Conservation (phyloP, 2,329 filamentous ascomycete genomes). For the Pseudodiploospora longispora region DNA sequence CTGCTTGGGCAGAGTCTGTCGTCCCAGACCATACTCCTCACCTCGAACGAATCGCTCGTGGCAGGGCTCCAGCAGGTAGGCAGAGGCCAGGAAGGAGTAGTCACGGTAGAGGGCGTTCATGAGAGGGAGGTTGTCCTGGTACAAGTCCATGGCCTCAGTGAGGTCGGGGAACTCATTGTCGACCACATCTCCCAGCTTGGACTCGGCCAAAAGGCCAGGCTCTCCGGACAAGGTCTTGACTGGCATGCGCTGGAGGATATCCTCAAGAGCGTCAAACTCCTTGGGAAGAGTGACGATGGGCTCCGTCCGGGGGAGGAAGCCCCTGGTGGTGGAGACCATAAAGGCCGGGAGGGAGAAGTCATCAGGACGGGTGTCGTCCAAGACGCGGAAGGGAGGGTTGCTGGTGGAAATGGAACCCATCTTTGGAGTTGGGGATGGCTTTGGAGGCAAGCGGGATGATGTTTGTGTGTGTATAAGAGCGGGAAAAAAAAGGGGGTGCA, state of each 20-base stretch:
- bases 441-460: background rate
- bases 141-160: slow-evolving; percentile 62
- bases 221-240: slow-evolving; percentile 65
- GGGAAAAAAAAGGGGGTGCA: slow-evolving; percentile 1
- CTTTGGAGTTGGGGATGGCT: background rate
- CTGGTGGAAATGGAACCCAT: slow-evolving; percentile 34
- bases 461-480: slow-evolving; percentile 7
- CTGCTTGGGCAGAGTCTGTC: slow-evolving; percentile 62
- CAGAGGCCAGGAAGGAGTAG: slow-evolving; percentile 84
- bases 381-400: slow-evolving; percentile 45
- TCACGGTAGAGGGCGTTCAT: slow-evolving; percentile 86
- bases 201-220: slow-evolving; percentile 69
- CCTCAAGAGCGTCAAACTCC: slow-evolving; percentile 66
- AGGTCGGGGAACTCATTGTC: slow-evolving; percentile 69
- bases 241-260: slow-evolving; percentile 68
- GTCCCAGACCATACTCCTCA: slow-evolving; percentile 68
- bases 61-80: slow-evolving; percentile 86
- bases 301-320: slow-evolving; percentile 63
- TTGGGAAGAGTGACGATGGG: slow-evolving; percentile 57
- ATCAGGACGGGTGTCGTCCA: slow-evolving; percentile 53
- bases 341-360: slow-evolving; percentile 62
- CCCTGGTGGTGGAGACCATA: slow-evolving; percentile 68
- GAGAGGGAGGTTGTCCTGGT: slow-evolving; percentile 63
- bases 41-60: slow-evolving; percentile 65
- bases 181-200: slow-evolving; percentile 67